Conservation (phyloP, 2,329 filamentous ascomycete genomes). For the Pyricularia sp. region DNA sequence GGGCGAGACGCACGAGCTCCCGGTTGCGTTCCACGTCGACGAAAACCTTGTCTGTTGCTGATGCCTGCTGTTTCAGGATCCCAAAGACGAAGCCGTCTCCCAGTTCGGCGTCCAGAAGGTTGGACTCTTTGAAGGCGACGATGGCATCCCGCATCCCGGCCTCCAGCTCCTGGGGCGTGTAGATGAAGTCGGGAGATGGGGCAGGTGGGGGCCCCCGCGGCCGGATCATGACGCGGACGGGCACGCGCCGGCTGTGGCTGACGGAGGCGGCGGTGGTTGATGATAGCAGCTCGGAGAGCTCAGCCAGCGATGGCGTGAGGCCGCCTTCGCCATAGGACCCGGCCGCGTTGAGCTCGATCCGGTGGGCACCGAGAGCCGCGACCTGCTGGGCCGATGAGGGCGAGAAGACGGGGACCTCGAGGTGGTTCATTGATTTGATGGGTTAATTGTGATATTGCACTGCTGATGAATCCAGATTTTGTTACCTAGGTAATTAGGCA, state of each 20-base stretch:
- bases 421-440: neutral
- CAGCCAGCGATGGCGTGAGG: slow-evolving; percentile 35
- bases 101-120: slow-evolving; percentile 24
- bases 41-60: slow-evolving; percentile 5
- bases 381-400: slow-evolving; percentile 28
- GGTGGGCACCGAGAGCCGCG: slow-evolving; percentile 31
- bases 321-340: slow-evolving; percentile 42
- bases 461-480: neutral
- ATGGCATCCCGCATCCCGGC: slow-evolving; percentile 32
- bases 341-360: slow-evolving; percentile 44
- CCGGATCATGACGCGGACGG: slow-evolving; percentile 47
- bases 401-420: slow-evolving; percentile 48
- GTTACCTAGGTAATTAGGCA: neutral
- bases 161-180: slow-evolving; percentile 31
- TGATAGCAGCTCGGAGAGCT: slow-evolving; percentile 22
- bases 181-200: slow-evolving; percentile 34
- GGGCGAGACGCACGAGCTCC: slow-evolving; percentile 29
- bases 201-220: slow-evolving; percentile 29
- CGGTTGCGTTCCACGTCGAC: slow-evolving; percentile 26
- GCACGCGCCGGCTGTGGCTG: slow-evolving; percentile 17
- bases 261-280: neutral
- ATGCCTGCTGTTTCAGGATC: slow-evolving; percentile 19
- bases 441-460: neutral
- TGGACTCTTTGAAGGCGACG: slow-evolving; percentile 23
- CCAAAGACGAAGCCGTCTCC: slow-evolving; percentile 52